These are phyloP conservation scores for Phaeosphaeria sp. DNA, from an alignment of 2,329 filamentous ascomycete genomes.

Conservation along the genomic window DNA sequence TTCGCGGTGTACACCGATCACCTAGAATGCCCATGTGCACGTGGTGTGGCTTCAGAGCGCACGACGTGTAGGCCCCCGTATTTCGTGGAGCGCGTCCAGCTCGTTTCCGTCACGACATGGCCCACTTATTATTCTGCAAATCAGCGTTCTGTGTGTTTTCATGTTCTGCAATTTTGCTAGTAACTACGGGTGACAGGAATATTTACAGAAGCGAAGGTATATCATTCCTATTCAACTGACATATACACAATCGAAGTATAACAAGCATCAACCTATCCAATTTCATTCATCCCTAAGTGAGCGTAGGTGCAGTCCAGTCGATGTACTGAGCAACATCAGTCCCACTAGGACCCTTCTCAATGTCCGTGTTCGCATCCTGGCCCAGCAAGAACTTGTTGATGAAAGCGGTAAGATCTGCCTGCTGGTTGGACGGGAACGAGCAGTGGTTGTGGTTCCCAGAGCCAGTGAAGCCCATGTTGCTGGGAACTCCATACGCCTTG, in stretches of 20 bases:
- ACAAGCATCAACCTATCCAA: background rate
- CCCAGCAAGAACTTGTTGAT: constrained; percentile 60
- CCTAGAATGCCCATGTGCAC: too few species aligned
- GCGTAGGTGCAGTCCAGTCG: constrained; percentile 45
- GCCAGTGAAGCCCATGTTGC: constrained; percentile 65
- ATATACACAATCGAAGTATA: background rate
- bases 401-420: constrained; percentile 60
- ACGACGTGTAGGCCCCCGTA: too few species aligned
- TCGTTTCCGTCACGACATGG: background rate
- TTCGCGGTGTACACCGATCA: too few species aligned
- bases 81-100: background rate
- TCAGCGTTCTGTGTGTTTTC: background rate
- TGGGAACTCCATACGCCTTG: constrained; percentile 59
- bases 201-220: background rate
- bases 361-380: constrained; percentile 35
- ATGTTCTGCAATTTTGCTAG: background rate
- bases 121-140: background rate
- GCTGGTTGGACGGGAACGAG: constrained; percentile 61
- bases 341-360: constrained; percentile 42
- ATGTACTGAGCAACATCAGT: constrained; percentile 43
- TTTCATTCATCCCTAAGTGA: constrained; percentile 28
- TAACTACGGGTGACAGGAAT: background rate
- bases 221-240: background rate
- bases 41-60: too few species aligned
- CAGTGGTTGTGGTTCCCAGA: constrained; percentile 63